Evolutionary conservation across 805 yeast species (phyloP).

Genomic region (Suhomyces sp.): DNA sequence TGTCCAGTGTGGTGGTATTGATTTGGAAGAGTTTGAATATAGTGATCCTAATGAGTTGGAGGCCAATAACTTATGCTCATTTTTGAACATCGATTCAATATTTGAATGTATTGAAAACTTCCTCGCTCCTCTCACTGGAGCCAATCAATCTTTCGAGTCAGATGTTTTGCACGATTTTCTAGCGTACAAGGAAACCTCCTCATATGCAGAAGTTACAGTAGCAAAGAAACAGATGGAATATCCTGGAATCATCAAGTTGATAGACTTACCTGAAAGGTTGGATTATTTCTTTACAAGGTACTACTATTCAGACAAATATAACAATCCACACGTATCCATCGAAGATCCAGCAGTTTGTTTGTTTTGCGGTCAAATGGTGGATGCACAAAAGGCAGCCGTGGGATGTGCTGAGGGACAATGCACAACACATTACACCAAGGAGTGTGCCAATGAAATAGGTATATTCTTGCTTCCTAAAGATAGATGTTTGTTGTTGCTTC

Average conservation of each 20-base stretch:
- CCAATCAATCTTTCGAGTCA: constrained; percentile 21
- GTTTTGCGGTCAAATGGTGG: constrained; percentile 70
- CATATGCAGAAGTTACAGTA: constrained; percentile 8
- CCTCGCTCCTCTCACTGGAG: not conserved
- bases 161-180: constrained; percentile 22
- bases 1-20: constrained; percentile 48
- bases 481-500: constrained; percentile 58
- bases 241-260: constrained; percentile 62
- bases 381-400: constrained; percentile 59
- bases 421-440: constrained; percentile 61
- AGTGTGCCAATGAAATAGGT: constrained; percentile 66
- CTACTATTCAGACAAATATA: constrained; percentile 44
- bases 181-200: constrained; percentile 8
- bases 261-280: constrained; percentile 62
- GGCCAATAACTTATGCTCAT: constrained; percentile 50
- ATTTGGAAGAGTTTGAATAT: constrained; percentile 15
- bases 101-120: constrained; percentile 8
- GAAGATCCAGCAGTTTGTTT: constrained; percentile 85
- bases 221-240: constrained; percentile 43
- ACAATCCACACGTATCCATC: constrained; percentile 35
- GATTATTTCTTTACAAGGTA: constrained; percentile 66
- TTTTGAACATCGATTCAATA: constrained; percentile 47
- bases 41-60: constrained; percentile 36
- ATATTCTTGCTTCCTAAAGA: constrained; percentile 71
- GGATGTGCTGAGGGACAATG: constrained; percentile 72